Conservation (phyloP, 192 early-diverging fungal species). For the Irineochytrium annulatum region DNA sequence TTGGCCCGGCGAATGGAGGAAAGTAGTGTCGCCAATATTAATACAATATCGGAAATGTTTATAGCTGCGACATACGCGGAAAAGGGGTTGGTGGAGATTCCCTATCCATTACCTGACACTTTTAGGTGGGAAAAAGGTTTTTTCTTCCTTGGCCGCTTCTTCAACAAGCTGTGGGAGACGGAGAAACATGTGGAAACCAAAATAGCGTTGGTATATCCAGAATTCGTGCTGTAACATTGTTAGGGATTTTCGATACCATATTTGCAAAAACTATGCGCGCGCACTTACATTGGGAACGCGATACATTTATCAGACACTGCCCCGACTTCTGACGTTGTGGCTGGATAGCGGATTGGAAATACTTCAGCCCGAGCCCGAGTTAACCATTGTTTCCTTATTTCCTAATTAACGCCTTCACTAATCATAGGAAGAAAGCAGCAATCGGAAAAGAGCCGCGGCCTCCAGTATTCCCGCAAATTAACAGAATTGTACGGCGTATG, state of each 20-base stretch:
- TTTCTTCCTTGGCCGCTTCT: constrained; percentile 61
- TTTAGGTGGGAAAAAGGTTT: constrained; percentile 64
- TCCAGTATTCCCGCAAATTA: too few species aligned
- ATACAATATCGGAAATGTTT: constrained; percentile 41
- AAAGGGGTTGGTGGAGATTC: constrained; percentile 31
- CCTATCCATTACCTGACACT: background rate
- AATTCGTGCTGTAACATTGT: constrained; percentile 1
- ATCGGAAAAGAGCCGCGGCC: too few species aligned
- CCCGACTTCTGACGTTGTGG: constrained; percentile 82
- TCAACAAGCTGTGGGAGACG: constrained; percentile 50
- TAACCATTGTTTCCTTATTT: background rate
- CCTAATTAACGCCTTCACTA: background rate
- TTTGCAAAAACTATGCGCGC: constrained; percentile 43
- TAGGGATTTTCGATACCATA: background rate
- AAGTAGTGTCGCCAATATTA: constrained; percentile 34
- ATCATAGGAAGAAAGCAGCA: too few species aligned
- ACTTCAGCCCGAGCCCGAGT: constrained; percentile 3
- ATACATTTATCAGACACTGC: constrained; percentile 82
- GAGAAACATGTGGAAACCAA: constrained; percentile 14
- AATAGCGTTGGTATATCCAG: constrained; percentile 9
- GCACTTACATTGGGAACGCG: constrained; percentile 65
- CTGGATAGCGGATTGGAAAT: constrained; percentile 67
- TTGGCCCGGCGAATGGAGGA: constrained; percentile 57
- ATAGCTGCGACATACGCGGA: constrained; percentile 20
- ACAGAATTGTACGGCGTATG: constrained; percentile 48